phyloP scores from a whole-genome alignment of 2,329 filamentous ascomycete genomes.

The Albifimbria verrucaria region DNA sequence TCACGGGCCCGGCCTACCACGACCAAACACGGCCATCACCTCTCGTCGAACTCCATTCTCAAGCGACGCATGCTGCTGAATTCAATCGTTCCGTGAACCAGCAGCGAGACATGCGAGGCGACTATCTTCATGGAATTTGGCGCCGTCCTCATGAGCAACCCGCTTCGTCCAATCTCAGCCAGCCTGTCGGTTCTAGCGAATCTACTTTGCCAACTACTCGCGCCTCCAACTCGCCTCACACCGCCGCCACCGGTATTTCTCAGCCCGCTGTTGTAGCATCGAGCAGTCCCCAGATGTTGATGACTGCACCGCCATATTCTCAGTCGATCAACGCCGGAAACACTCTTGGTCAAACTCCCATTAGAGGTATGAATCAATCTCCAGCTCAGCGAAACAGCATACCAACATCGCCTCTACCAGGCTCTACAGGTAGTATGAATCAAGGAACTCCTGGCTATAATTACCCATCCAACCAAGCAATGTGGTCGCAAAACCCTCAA shows the following conservation, averaged over 20 bases:
- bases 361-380: constrained; percentile 61
- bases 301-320: constrained; percentile 59
- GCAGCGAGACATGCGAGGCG: constrained; percentile 73
- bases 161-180: constrained; percentile 40
- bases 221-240: constrained; percentile 56
- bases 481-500: constrained; percentile 67
- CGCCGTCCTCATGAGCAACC: constrained; percentile 78
- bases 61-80: constrained; percentile 85
- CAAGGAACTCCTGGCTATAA: constrained; percentile 56
- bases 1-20: constrained; percentile 82
- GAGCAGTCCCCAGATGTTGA: constrained; percentile 65
- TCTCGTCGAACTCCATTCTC: constrained; percentile 75
- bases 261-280: constrained; percentile 57
- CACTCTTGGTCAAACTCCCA: constrained; percentile 67
- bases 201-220: constrained; percentile 46
- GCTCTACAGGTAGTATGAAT: constrained; percentile 48
- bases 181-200: constrained; percentile 42
- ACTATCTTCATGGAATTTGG: constrained; percentile 81
- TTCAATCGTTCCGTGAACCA: constrained; percentile 83
- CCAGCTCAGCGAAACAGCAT: constrained; percentile 61
- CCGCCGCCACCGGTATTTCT: constrained; percentile 49
- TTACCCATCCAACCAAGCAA: constrained; percentile 56
- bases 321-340: constrained; percentile 69
- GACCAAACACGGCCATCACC: constrained; percentile 78
- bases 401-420: constrained; percentile 58